Percentiles rank a stretch among this genome's conserved stretches.
These are phyloP conservation scores for Pyrenophora seminiperda DNA, from an alignment of 2,329 filamentous ascomycete genomes.

Conservation along the genomic window DNA sequence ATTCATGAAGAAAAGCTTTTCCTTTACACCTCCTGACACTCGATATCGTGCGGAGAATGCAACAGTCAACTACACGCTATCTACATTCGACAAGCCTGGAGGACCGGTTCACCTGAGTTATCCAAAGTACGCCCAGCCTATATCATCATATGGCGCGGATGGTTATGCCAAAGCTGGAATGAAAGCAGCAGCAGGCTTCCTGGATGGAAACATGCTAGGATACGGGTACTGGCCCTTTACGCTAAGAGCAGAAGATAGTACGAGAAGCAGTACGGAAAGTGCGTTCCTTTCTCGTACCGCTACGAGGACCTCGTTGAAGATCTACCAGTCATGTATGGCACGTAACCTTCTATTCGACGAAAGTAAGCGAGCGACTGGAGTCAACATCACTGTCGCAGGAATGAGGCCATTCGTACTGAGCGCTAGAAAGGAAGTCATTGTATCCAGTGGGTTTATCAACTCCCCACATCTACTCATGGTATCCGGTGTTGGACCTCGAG, in stretches of 20 bases:
- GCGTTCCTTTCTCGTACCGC: conserved; percentile 9
- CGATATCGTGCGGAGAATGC: conserved; percentile 9
- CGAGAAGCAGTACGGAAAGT: conserved; percentile 11
- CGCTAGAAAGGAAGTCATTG: conserved; percentile 9
- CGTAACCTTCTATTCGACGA: conserved; percentile 11
- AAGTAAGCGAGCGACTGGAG: conserved; percentile 6
- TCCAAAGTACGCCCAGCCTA: conserved; percentile 15
- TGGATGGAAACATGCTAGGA: conserved; percentile 8
- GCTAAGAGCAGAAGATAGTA: conserved; percentile 7
- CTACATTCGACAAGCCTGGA: conserved; percentile 7
- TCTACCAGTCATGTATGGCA: conserved; percentile 13
- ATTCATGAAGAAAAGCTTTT: conserved; percentile 36
- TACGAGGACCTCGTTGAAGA: conserved; percentile 9
- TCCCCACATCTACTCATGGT: conserved; percentile 11
- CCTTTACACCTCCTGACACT: conserved; percentile 31
- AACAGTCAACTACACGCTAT: conserved; percentile 12
- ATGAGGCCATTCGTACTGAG: conserved; percentile 5
- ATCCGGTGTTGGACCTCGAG: conserved; percentile 11
- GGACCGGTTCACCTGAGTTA: conserved; percentile 16
- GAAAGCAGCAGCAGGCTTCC: conserved; percentile 7
- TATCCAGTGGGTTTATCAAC: conserved; percentile 8
- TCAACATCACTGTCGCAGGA: conserved; percentile 10
- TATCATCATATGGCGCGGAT: conserved; percentile 13
- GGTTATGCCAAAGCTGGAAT: conserved; percentile 12
- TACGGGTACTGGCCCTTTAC: conserved; percentile 14